Base-by-base conservation (phyloP, 2,329 filamentous ascomycete species). In the Xylariaceae sp. region DNA sequence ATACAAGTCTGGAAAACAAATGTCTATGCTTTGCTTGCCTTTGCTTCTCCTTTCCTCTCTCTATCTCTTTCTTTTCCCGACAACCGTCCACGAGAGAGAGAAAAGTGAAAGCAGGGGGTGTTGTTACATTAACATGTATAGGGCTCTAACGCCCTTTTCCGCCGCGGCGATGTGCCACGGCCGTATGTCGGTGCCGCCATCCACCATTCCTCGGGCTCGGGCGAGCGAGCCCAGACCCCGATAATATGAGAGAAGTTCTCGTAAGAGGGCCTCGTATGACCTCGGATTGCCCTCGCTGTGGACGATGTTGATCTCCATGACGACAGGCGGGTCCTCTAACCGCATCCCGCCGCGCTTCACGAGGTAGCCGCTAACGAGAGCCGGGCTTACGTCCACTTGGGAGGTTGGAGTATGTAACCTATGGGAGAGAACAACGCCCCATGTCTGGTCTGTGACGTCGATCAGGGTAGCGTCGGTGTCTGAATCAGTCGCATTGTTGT, bases 101-200 rank as follows among this genome's bases (percentile, higher is more conserved):
- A 6, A 34, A 34, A 8, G 32, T 34, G 35, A 44, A 54, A 42
- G 29, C 12, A 40, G 42, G 42, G 31, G 35, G 41, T 5, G 39
- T 27, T 26, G 34, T 79, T 73, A 89, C 77, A 86, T 80, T 64
- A 85, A 70, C 64, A 81, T 73, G 68, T 84, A 83, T 66, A 92
- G 70, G 26, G 80, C 85, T 67, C 81, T 76, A 3, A 84, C 83
- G 2, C 81, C 86, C 71, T 86, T 86, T 70, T 87, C 80, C 2
- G 84, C 87, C 19, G 81, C 85, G 9, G 83, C 85, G 56, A 92
- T 74, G 74, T 92, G 89, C 86, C 88, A 89, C 19, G 89, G 89
- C 63, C 87, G 73, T n/a, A 84, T 77, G 65, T 85, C 83, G 47
- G 73, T 76, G 51, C 83, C 74, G 57, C 76, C 70, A 64, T 83